Percentiles rank a stretch among this genome's conserved stretches.
Evolutionary conservation across 257 asterid genomes (phyloP).

Genomic region (Echites panduratus): DNA sequence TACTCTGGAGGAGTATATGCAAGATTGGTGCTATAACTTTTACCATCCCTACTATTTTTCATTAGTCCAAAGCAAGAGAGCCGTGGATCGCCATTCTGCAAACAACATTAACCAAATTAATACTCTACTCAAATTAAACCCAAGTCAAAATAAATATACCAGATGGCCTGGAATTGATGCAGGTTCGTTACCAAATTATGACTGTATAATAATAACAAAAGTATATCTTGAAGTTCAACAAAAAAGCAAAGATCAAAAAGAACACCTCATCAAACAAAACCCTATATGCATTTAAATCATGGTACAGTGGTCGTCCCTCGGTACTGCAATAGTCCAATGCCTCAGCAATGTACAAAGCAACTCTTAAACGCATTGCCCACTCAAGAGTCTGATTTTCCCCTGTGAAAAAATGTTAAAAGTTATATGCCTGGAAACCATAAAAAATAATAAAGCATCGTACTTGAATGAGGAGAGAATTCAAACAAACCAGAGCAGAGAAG

Average conservation of each 20-base stretch:
- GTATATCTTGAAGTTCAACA: not conserved
- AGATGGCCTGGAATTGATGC: not conserved
- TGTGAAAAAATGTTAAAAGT: constrained; percentile 11
- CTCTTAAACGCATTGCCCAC: constrained; percentile 89
- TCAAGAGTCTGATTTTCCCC: constrained; percentile 74
- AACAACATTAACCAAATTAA: not conserved
- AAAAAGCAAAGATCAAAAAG: not conserved
- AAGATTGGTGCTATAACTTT: constrained; percentile 79
- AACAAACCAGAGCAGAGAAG: not conserved
- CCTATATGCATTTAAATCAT: constrained; percentile 65
- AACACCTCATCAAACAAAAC: constrained; percentile 65
- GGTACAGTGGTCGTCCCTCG: constrained; percentile 56
- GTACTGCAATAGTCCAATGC: constrained; percentile 56
- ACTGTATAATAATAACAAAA: not conserved
- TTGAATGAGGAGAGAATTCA: not conserved
- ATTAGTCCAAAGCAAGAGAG: constrained; percentile 72
- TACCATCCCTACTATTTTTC: constrained; percentile 74
- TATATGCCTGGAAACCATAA: not conserved
- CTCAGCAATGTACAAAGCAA: constrained; percentile 53
- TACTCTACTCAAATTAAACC: not conserved
- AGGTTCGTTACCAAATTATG: not conserved
- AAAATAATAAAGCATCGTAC: not conserved
- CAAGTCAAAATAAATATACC: not conserved
- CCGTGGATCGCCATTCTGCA: constrained; percentile 78
- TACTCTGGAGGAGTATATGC: constrained; percentile 79